phyloP scores from a whole-genome alignment of 108 stramenopile species.

The Stephanodiscus minutulus region DNA sequence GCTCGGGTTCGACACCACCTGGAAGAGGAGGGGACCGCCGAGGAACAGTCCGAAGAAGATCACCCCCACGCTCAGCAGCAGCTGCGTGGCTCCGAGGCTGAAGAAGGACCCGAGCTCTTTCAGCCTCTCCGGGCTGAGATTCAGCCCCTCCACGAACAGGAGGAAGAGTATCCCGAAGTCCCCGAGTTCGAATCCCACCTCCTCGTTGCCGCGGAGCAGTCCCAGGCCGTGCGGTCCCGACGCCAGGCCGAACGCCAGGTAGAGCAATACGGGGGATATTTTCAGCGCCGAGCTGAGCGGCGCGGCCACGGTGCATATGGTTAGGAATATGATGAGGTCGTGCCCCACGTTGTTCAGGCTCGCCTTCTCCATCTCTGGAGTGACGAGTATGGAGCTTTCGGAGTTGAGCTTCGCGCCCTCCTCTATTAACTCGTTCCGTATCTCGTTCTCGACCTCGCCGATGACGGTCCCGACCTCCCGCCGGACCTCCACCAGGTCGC shows the following conservation, averaged over 20 bases:
- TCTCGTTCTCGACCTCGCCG: conserved; percentile 29
- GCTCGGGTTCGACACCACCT: conserved; percentile 54
- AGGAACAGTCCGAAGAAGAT: conserved; percentile 66
- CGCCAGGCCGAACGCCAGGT: conserved; percentile 58
- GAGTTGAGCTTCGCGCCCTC: neutral
- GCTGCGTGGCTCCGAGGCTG: conserved; percentile 59
- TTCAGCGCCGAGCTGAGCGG: conserved; percentile 56
- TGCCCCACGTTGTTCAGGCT: conserved; percentile 53
- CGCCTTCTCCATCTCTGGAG: conserved; percentile 45
- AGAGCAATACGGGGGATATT: conserved; percentile 60
- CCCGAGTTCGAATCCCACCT: conserved; percentile 63
- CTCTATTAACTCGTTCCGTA: conserved; percentile 9
- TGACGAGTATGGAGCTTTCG: conserved; percentile 14
- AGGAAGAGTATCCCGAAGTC: conserved; percentile 85
- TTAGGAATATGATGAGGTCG: conserved; percentile 69
- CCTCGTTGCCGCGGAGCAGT: conserved; percentile 54
- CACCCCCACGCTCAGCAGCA: conserved; percentile 56
- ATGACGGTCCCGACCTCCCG: conserved; percentile 21
- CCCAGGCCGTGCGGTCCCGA: conserved; percentile 67
- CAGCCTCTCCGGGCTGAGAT: conserved; percentile 60
- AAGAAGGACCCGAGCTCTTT: conserved; percentile 62
- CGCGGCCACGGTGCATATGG: conserved; percentile 56
- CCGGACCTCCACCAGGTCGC: conserved; percentile 3
- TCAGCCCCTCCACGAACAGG: conserved; percentile 71
- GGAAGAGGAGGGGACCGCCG: conserved; percentile 60